A percentile compares a stretch with the other conserved stretches of the same genome.
Evolutionary conservation across 371 early-diverging fungal species (phyloP).

Genomic region (Mortierella sp.): DNA sequence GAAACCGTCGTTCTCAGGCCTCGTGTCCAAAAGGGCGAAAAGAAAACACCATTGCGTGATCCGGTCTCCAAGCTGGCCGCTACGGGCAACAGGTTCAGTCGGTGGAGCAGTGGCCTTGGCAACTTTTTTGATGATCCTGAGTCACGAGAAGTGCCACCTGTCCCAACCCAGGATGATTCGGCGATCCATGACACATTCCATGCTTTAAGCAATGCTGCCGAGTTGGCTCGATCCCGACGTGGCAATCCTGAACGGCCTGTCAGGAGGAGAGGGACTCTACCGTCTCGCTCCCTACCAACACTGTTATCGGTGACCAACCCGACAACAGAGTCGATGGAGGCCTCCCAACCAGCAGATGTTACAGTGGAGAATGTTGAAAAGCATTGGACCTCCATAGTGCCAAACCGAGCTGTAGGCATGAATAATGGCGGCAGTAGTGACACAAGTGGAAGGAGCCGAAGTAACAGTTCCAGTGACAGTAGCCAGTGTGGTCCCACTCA

Average conservation of each 20-base stretch:
- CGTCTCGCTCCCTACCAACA: conserved; percentile 6
- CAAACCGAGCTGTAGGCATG: no score
- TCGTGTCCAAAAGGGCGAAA: conserved; percentile 18
- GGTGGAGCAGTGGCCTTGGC: background rate
- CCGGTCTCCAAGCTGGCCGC: background rate
- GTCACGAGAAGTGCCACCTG: no score
- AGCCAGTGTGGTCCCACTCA: background rate
- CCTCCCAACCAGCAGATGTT: background rate
- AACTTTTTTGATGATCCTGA: background rate
- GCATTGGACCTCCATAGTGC: background rate
- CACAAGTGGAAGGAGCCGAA: conserved; percentile 4
- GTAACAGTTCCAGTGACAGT: conserved; percentile 3
- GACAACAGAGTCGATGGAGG: background rate
- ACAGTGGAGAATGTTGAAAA: conserved; percentile 5
- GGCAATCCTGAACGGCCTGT: conserved; percentile 4
- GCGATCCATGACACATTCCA: conserved; percentile 2
- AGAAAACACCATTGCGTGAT: conserved; percentile 1
- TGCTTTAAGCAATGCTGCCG: conserved; percentile 14
- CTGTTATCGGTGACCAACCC: conserved; percentile 2
- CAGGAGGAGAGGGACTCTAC: conserved; percentile 2
- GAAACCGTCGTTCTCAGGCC: conserved; percentile 13
- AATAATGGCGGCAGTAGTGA: background rate
- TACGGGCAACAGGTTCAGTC: background rate
- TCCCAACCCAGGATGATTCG: background rate
- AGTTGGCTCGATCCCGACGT: conserved; percentile 25